These are phyloP conservation scores for Cucurbita ficifolia DNA, from an alignment of 306 rosid species.

Conservation along the genomic window DNA sequence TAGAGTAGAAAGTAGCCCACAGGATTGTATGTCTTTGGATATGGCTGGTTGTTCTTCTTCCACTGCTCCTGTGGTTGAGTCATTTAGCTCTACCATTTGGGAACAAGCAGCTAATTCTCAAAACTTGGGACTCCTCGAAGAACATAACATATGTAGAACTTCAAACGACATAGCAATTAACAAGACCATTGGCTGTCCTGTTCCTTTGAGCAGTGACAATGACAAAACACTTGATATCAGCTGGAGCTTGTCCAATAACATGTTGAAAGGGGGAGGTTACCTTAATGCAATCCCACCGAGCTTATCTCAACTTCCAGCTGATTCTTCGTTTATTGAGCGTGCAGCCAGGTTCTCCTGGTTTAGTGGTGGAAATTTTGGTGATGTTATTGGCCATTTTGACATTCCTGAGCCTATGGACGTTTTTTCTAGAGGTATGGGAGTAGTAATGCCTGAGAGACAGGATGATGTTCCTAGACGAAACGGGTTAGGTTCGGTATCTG, in stretches of 20 bases:
- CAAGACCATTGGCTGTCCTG: conserved; percentile 30
- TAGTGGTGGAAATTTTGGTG: conserved; percentile 48
- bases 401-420: conserved; percentile 39
- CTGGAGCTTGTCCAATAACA: conserved; percentile 38
- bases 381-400: conserved; percentile 37
- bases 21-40: conserved; percentile 45
- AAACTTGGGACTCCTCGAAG: conserved; percentile 42
- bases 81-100: conserved; percentile 53
- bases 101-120: conserved; percentile 44
- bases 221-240: conserved; percentile 48
- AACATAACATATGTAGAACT: conserved; percentile 24
- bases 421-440: conserved; percentile 23
- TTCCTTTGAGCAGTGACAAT: conserved; percentile 30
- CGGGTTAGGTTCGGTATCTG: conserved; percentile 20
- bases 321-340: conserved; percentile 75
- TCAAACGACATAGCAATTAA: conserved; percentile 28
- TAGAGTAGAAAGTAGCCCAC: conserved; percentile 45
- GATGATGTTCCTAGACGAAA: conserved; percentile 28
- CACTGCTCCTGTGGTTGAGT: conserved; percentile 56
- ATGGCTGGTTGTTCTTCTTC: conserved; percentile 47
- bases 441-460: conserved; percentile 23
- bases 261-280: conserved; percentile 33
- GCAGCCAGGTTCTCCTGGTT: conserved; percentile 84
- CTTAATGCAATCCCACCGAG: conserved; percentile 35
- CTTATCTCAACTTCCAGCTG: conserved; percentile 78